phyloP scores from a whole-genome alignment of 2,329 filamentous ascomycete genomes.

The Aspergillus pseudoterreus region DNA sequence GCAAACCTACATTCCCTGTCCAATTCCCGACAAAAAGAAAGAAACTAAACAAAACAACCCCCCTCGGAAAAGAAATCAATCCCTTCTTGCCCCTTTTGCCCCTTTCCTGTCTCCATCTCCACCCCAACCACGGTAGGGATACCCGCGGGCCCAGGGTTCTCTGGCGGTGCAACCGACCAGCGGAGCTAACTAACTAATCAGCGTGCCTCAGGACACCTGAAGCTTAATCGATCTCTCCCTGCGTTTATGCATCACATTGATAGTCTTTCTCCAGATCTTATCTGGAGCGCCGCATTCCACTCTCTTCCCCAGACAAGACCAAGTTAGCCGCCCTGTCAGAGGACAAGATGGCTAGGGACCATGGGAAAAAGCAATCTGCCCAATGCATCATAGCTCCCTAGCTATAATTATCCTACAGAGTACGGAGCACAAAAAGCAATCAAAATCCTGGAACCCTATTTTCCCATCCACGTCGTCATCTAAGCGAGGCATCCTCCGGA shows the following conservation, averaged over 20 bases:
- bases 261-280: not conserved
- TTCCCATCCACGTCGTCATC: not conserved
- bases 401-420: not conserved
- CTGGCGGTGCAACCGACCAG: not conserved
- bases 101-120: not conserved
- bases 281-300: not conserved
- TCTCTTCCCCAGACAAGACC: not conserved
- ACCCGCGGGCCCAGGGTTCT: not conserved
- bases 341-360: too few species aligned
- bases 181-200: not conserved
- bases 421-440: not conserved
- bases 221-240: too few species aligned
- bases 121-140: conserved; percentile 1
- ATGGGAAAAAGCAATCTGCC: too few species aligned
- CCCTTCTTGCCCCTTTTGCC: not conserved
- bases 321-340: not conserved
- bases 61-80: not conserved
- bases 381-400: too few species aligned
- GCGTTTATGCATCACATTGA: not conserved
- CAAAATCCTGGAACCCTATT: not conserved
- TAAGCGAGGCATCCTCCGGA: not conserved
- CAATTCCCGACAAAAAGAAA: not conserved
- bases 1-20: too few species aligned
- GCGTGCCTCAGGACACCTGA: not conserved
- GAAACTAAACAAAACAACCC: not conserved